A percentile compares a stretch with the other conserved stretches of the same genome.
phyloP scores from a whole-genome alignment of 208 protist genomes.

The Trypanosoma boissoni region DNA sequence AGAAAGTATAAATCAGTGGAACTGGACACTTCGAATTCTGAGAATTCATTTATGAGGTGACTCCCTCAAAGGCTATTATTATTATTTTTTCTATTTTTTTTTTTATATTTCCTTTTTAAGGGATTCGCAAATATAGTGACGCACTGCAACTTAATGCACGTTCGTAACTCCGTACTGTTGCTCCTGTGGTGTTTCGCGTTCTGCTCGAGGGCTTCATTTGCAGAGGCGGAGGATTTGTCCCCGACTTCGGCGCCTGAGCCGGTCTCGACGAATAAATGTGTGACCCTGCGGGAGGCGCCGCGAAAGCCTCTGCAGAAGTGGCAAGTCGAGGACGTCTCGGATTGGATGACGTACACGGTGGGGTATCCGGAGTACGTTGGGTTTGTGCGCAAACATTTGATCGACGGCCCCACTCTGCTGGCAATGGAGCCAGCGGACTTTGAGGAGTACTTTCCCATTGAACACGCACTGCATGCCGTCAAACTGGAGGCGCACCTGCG shows the following conservation, averaged over 20 bases:
- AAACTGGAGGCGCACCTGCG: conserved; percentile 52
- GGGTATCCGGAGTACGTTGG: conserved; percentile 50
- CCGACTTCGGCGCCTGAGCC: conserved; percentile 1
- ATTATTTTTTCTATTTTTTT: no score
- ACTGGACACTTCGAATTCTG: no score
- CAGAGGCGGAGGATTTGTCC: conserved; percentile 1
- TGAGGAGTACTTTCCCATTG: conserved; percentile 51
- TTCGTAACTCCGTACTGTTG: no score
- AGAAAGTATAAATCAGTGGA: no score
- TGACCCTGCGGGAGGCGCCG: no score
- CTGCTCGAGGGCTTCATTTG: not conserved
- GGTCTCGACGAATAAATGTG: no score
- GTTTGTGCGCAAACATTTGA: conserved; percentile 41
- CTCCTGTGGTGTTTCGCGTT: no score
- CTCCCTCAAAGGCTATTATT: no score
- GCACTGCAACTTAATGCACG: no score
- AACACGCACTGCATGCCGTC: conserved; percentile 47
- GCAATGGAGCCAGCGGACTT: conserved; percentile 51
- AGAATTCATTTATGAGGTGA: no score
- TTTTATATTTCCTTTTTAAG: no score
- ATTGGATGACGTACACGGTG: conserved; percentile 54
- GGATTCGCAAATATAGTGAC: no score
- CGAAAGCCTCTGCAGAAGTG: conserved; percentile 38
- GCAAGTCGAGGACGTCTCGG: conserved; percentile 38
- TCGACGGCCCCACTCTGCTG: conserved; percentile 52